phyloP scores from a whole-genome alignment of 2,329 filamentous ascomycete species.

The Nakataea oryzae region DNA sequence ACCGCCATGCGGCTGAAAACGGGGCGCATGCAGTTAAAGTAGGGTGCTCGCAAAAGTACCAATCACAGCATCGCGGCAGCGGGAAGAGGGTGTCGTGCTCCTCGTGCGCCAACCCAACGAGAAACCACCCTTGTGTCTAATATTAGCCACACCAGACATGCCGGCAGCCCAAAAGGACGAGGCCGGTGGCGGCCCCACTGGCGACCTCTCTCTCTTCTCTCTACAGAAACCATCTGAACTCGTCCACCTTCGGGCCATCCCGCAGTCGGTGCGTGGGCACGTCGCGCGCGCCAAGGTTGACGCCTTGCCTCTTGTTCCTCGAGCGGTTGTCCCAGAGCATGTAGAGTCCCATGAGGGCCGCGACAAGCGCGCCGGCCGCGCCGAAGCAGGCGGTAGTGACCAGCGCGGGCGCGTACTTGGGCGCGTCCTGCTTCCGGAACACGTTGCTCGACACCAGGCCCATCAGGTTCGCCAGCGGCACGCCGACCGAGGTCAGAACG shows the following conservation, averaged over 20 bases:
- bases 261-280: conserved; percentile 42
- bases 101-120: no score
- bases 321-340: conserved; percentile 55
- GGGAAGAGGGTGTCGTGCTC: no score
- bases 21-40: no score
- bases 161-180: no score
- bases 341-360: conserved; percentile 41
- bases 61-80: no score
- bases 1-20: no score
- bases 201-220: no score
- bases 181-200: no score
- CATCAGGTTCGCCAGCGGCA: conserved; percentile 13
- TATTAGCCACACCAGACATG: no score
- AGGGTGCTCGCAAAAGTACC: no score
- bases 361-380: conserved; percentile 42
- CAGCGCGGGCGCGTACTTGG: conserved; percentile 37
- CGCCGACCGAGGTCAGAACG: conserved; percentile 10
- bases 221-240: conserved; percentile 46
- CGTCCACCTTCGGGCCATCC: conserved; percentile 37
- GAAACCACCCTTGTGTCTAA: no score
- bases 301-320: conserved; percentile 43
- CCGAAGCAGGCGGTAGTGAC: conserved; percentile 54
- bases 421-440: conserved; percentile 10
- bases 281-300: conserved; percentile 41
- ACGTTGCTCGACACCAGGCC: conserved; percentile 10